phyloP scores from a whole-genome alignment of 2,329 filamentous ascomycete genomes.

The Teratosphaeria destructans region DNA sequence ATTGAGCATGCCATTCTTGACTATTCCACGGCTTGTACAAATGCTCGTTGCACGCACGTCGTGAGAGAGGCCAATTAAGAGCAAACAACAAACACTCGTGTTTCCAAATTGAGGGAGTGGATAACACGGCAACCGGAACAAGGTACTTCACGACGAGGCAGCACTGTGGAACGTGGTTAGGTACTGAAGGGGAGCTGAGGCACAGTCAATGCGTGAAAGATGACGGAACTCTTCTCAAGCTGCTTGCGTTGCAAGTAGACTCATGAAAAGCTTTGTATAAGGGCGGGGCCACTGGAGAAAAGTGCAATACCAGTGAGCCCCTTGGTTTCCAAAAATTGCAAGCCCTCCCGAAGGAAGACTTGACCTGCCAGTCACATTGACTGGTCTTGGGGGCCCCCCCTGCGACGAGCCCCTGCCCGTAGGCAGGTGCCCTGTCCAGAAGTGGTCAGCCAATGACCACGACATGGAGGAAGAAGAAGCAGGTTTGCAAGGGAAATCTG shows the following conservation, averaged over 20 bases:
- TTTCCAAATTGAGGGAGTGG: neutral
- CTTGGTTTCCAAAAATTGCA: neutral
- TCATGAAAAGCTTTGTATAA: slow-evolving; percentile 3
- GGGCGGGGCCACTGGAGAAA: neutral
- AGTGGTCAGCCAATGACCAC: neutral
- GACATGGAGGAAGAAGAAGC: neutral
- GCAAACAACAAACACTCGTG: too few species aligned
- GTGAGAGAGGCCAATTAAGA: too few species aligned
- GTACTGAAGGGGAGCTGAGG: too few species aligned
- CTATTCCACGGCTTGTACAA: too few species aligned
- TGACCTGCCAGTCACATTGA: neutral
- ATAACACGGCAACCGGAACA: too few species aligned
- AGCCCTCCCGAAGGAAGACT: neutral
- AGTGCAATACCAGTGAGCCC: slow-evolving; percentile 5
- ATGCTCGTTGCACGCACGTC: too few species aligned
- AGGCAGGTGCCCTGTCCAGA: neutral
- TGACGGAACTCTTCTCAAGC: neutral
- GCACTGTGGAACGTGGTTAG: too few species aligned
- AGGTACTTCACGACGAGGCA: too few species aligned
- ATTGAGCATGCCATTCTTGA: too few species aligned
- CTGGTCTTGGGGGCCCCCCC: too few species aligned
- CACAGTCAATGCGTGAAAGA: neutral
- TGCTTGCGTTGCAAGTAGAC: neutral
- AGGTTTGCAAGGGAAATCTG: neutral
- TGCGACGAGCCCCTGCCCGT: neutral